Evolutionary conservation across 371 early-diverging fungal species (phyloP), one percentile per base, ranked within the genome.

Genomic region (Mortierella sp.): DNA sequence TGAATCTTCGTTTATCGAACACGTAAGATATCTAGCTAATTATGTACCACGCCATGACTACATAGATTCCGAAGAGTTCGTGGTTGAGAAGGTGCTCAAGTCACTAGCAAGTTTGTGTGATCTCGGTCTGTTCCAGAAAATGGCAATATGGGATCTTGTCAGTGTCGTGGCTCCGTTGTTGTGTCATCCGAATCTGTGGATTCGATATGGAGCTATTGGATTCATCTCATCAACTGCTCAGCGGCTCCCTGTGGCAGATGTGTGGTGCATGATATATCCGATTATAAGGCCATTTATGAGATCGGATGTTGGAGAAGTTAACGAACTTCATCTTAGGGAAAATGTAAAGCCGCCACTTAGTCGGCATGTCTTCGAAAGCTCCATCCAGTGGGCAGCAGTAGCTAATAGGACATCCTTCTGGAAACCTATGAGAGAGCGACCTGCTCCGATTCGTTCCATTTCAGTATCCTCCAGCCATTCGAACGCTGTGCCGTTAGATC

Each of bases 61-160:
- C 9, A n/a, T 71, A 89, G 98, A 98, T 80, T 85, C 92, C 12
- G 96, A 97, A 68, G 96, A 95, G 65, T 95, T 94, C 83, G 97
- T 97, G 1, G 94, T 96, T 1, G 96, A 95, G 66, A 94, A 93
- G 64, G 97, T 96, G 8, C 81, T 97, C 6, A 91, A 90, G 66
- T 90, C 96, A 3, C 78, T 97, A 39, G 91, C 94, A 5, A 93
- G 94, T 55, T 87, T 98, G 61, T 90, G 92, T 10, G 94, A 96
- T 70, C 88, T 96, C 5, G 95, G 94, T n/a, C 83, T 97, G 49
- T 92, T 98, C 70, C 90, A 92, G 75, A 96, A 95, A 70, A 87
- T 91, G 78, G 91, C 91, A 32, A 70, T 96, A 11, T 94, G 94
- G 89, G 94, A 95, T 66, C 86, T 94, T 11, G 88, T 90, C 1